phyloP scores from a whole-genome alignment of 139 green algal genomes.

The Auxenochlorella pyrenoidosa region DNA sequence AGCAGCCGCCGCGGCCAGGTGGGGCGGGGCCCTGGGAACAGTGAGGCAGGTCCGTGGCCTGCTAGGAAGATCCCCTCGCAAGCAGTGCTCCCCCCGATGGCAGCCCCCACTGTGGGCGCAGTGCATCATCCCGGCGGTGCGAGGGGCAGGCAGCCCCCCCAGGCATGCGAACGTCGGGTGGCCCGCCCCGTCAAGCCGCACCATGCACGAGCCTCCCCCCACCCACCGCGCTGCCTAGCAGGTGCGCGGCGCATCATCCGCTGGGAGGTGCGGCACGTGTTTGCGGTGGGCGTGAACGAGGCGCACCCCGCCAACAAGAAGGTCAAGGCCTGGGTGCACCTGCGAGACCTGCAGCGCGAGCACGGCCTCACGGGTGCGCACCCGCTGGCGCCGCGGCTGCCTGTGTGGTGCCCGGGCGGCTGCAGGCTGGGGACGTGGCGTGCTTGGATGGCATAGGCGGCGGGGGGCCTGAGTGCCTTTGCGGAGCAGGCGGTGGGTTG shows the following conservation, averaged over 20 bases:
- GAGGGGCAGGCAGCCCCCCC: no score
- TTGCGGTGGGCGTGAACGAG: constrained; percentile 35
- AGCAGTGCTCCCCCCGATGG: no score
- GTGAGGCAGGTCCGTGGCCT: no score
- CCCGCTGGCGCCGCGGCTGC: background rate
- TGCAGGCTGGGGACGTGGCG: no score
- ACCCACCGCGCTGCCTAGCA: background rate
- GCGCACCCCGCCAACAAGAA: constrained; percentile 58
- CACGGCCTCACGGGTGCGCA: constrained; percentile 38
- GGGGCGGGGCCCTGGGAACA: background rate
- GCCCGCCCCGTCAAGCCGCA: background rate
- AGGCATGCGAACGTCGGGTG: no score
- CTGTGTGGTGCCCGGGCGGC: background rate
- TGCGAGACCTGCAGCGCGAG: constrained; percentile 60
- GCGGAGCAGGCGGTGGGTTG: no score
- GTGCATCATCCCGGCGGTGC: no score
- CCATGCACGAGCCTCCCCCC: background rate
- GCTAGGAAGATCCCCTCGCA: no score
- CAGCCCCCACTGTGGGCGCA: no score
- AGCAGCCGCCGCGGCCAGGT: constrained; percentile 26
- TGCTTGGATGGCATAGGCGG: no score
- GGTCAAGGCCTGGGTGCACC: constrained; percentile 49
- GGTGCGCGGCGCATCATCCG: constrained; percentile 49
- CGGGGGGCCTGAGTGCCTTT: no score
- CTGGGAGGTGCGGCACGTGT: constrained; percentile 50